Evolutionary conservation across 352 stramenopile genomes (phyloP).

Genomic region (Phytophthora pseudosyringae): DNA sequence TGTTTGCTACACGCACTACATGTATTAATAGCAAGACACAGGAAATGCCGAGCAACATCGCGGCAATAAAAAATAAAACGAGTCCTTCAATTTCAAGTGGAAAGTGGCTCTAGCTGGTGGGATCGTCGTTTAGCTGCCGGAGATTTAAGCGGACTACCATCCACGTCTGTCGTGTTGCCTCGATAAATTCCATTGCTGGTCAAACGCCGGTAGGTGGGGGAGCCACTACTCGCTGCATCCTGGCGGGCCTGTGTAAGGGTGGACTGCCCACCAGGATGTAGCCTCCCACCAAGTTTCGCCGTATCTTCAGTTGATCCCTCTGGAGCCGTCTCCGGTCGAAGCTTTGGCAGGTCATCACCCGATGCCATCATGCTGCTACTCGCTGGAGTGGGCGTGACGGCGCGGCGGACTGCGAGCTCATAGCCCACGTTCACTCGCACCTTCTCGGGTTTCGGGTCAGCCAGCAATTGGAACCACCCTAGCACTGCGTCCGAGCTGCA

Average conservation of each 20-base stretch:
- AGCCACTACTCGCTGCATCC: constrained; percentile 16
- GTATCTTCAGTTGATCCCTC: constrained; percentile 33
- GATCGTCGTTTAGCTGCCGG: constrained; percentile 59
- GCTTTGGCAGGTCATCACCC: constrained; percentile 51
- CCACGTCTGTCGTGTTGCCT: constrained; percentile 20
- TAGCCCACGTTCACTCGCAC: constrained; percentile 65
- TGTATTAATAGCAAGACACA: no score
- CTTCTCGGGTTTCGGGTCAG: constrained; percentile 60
- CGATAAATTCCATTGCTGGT: constrained; percentile 34
- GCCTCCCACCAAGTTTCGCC: constrained; percentile 6
- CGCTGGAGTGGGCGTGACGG: constrained; percentile 20
- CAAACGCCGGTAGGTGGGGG: constrained; percentile 14
- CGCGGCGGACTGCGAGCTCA: constrained; percentile 49
- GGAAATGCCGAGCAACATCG: no score
- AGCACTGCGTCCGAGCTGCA: constrained; percentile 70
- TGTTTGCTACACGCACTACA: no score
- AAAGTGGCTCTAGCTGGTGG: constrained; percentile 56
- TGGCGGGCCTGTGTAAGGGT: constrained; percentile 52
- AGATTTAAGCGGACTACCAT: constrained; percentile 46
- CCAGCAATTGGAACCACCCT: constrained; percentile 55
- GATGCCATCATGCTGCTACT: constrained; percentile 14
- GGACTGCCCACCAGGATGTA: constrained; percentile 24
- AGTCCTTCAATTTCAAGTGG: constrained; percentile 7
- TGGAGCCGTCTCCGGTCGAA: constrained; percentile 48
- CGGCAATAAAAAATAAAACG: no score